These are phyloP conservation scores for Hymenoscyphus linearis DNA, from an alignment of 2,329 filamentous ascomycete genomes.

Conservation along the genomic window DNA sequence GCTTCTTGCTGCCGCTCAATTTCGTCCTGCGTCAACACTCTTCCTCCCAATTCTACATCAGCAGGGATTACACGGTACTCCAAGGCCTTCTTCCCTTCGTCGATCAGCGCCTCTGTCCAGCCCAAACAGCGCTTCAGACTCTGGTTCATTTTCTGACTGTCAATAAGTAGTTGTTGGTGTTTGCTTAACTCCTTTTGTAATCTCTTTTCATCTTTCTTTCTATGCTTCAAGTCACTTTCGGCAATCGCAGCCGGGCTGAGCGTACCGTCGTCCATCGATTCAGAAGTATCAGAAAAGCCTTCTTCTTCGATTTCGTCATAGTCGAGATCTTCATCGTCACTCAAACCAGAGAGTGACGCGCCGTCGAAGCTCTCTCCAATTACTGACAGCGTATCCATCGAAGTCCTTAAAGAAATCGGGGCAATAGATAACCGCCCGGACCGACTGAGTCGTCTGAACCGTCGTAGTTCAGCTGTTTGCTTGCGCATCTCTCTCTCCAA, in stretches of 20 bases:
- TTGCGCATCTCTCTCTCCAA: conserved; percentile 87
- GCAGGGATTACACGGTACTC: conserved; percentile 73
- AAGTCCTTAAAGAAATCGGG: conserved; percentile 42
- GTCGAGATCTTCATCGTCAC: conserved; percentile 39
- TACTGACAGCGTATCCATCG: conserved; percentile 39
- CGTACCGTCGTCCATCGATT: conserved; percentile 46
- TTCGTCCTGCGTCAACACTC: conserved; percentile 69
- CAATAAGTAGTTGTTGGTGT: conserved; percentile 81
- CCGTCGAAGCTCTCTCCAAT: conserved; percentile 35
- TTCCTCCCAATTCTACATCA: conserved; percentile 76
- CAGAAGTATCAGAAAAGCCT: conserved; percentile 39
- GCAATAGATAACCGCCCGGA: conserved; percentile 67
- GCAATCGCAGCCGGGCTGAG: conserved; percentile 38
- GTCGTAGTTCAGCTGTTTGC: conserved; percentile 80
- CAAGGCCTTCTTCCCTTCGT: conserved; percentile 80
- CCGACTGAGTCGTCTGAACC: conserved; percentile 80
- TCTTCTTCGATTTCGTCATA: conserved; percentile 37
- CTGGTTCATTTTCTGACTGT: conserved; percentile 93
- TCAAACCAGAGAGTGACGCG: conserved; percentile 43
- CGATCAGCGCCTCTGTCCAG: conserved; percentile 87
- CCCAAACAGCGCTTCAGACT: conserved; percentile 84
- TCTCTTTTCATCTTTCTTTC: conserved; percentile 73
- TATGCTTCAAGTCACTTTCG: conserved; percentile 45
- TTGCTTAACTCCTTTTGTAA: conserved; percentile 81
- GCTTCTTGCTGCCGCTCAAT: conserved; percentile 37